Conservation (phyloP, 352 stramenopile genomes). For the Saprolegnia parasitica region DNA sequence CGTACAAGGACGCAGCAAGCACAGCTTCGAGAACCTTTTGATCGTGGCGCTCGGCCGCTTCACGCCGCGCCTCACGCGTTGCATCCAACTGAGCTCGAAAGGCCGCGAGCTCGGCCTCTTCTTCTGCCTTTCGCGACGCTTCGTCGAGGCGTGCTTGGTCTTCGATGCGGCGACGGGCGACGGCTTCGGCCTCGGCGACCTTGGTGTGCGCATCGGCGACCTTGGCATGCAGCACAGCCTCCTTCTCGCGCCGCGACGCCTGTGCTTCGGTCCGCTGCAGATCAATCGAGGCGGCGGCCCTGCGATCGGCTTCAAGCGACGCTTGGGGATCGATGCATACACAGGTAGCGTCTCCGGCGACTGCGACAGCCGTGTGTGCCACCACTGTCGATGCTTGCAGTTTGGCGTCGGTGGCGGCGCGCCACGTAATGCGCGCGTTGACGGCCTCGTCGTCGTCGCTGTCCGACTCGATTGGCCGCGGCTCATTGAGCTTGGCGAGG, state of each 20-base stretch:
- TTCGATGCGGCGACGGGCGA: background rate
- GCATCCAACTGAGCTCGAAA: constrained; percentile 40
- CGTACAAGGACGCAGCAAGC: constrained; percentile 71
- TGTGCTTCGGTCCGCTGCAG: background rate
- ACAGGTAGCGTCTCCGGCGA: too few relatives aligned
- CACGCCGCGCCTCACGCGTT: constrained; percentile 46
- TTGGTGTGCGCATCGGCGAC: background rate
- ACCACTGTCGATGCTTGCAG: background rate
- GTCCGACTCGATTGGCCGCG: background rate
- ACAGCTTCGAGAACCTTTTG: constrained; percentile 76
- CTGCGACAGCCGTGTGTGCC: background rate
- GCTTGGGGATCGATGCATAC: too few relatives aligned
- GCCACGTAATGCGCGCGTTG: too few relatives aligned
- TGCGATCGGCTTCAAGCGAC: too few relatives aligned
- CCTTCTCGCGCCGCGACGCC: background rate
- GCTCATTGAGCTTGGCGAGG: background rate
- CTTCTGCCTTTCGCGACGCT: constrained; percentile 5
- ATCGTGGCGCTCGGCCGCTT: constrained; percentile 32
- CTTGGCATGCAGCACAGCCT: background rate
- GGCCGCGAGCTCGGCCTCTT: constrained; percentile 17
- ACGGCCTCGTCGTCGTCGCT: background rate
- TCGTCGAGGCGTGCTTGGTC: background rate
- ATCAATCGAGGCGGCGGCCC: background rate
- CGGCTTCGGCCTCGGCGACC: background rate
- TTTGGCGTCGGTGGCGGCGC: background rate